These are phyloP conservation scores for Grosmannia huntii DNA, from an alignment of 2,329 filamentous ascomycete genomes.

Conservation along the genomic window DNA sequence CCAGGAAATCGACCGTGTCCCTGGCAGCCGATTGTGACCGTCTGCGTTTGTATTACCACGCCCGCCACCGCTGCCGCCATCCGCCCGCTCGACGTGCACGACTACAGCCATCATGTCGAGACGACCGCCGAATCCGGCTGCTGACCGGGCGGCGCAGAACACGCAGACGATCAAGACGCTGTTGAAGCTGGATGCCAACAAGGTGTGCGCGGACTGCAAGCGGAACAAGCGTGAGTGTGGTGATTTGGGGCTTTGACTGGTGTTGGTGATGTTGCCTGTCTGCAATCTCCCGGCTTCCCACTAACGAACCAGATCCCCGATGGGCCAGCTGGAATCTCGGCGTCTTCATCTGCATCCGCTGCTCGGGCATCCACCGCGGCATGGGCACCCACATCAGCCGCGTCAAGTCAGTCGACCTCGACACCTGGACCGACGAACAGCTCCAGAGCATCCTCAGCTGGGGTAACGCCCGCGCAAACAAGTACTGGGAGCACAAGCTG, in stretches of 20 bases:
- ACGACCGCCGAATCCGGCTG: constrained; percentile 62
- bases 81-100: background rate
- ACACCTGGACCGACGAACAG: constrained; percentile 98
- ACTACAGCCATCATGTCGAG: constrained; percentile 51
- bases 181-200: constrained; percentile 89
- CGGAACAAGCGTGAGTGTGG: constrained; percentile 75
- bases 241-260: background rate
- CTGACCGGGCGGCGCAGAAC: constrained; percentile 86
- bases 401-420: constrained; percentile 95
- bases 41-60: background rate
- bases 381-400: constrained; percentile 98
- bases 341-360: constrained; percentile 94
- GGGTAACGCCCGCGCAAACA: constrained; percentile 94
- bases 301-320: constrained; percentile 57
- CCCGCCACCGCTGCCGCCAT: background rate
- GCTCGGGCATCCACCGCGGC: constrained; percentile 93
- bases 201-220: constrained; percentile 97
- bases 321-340: constrained; percentile 99
- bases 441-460: constrained; percentile 85
- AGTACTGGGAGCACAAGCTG: constrained; percentile 96
- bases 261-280: background rate
- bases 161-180: constrained; percentile 87
- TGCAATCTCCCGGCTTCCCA: background rate
- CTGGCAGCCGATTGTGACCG: background rate
- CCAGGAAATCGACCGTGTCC: background rate